Percentiles rank a stretch among this genome's conserved stretches.
phyloP scores from a whole-genome alignment of 371 early-diverging fungal species.

The Mortierella sp. region DNA sequence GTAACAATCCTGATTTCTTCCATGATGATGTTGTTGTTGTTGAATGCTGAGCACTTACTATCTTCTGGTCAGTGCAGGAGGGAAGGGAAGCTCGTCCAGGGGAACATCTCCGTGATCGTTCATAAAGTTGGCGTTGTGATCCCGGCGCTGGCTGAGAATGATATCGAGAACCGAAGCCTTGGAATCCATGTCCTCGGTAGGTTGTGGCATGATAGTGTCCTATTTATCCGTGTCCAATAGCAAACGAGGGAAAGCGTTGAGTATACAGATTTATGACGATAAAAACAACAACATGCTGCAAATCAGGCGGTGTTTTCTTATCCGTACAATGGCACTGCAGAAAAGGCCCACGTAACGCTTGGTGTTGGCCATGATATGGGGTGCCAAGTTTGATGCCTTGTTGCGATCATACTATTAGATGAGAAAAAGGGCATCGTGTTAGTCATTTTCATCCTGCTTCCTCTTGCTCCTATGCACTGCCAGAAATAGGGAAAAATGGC shows the following conservation, averaged over 20 bases:
- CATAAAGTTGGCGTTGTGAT: slow-evolving; percentile 71
- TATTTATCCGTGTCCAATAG: slow-evolving; percentile 9
- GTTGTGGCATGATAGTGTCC: slow-evolving; percentile 80
- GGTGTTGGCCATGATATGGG: slow-evolving; percentile 85
- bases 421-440: background rate
- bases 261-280: background rate
- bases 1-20: background rate
- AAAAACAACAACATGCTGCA: slow-evolving; percentile 50
- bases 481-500: background rate
- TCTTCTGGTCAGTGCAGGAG: slow-evolving; percentile 86
- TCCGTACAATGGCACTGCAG: slow-evolving; percentile 70
- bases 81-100: slow-evolving; percentile 67
- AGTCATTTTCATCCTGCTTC: background rate
- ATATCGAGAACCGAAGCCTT: slow-evolving; percentile 92
- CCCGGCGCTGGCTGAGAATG: slow-evolving; percentile 87
- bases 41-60: slow-evolving; percentile 70
- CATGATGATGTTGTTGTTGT: background rate
- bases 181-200: slow-evolving; percentile 72
- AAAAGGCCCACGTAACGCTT: slow-evolving; percentile 89
- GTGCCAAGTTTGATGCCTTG: slow-evolving; percentile 56
- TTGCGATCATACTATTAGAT: slow-evolving; percentile 57
- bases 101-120: slow-evolving; percentile 61
- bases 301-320: background rate
- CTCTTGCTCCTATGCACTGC: background rate
- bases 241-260: background rate